Conservation (phyloP, 805 yeast species). For the Wickerhamiella musiphila region DNA sequence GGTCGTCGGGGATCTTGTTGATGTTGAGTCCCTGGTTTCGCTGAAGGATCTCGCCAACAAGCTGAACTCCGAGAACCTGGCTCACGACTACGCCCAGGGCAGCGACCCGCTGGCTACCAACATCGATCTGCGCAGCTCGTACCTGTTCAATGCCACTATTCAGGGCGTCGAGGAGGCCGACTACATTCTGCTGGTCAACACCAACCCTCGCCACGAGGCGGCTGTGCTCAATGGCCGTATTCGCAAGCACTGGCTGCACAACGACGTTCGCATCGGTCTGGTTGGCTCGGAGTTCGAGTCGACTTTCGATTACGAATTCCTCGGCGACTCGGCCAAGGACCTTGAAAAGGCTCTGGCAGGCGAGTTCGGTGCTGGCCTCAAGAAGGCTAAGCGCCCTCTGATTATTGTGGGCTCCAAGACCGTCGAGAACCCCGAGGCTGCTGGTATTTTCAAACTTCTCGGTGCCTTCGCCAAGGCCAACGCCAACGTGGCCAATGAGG, state of each 20-base stretch:
- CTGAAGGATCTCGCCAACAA: constrained; percentile 62
- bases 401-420: constrained; percentile 72
- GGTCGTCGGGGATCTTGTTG: constrained; percentile 63
- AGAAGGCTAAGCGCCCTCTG: constrained; percentile 53
- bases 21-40: constrained; percentile 69
- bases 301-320: constrained; percentile 45
- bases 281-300: constrained; percentile 67
- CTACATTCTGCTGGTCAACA: constrained; percentile 60
- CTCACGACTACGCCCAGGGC: constrained; percentile 49
- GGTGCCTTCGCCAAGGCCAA: constrained; percentile 40
- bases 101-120: constrained; percentile 45
- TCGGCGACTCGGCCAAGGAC: constrained; percentile 44
- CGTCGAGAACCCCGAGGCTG: constrained; percentile 47
- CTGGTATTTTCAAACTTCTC: constrained; percentile 39
- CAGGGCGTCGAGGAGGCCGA: constrained; percentile 73
- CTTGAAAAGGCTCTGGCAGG: constrained; percentile 47
- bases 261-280: constrained; percentile 44
- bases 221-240: constrained; percentile 74
- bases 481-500: constrained; percentile 45
- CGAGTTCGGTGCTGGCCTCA: constrained; percentile 47
- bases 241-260: constrained; percentile 62
- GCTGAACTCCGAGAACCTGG: constrained; percentile 65
- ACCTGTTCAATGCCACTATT: constrained; percentile 62
- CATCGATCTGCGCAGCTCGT: constrained; percentile 60
- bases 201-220: constrained; percentile 82